phyloP scores from a whole-genome alignment of 306 rosid species.

The Begonia masoniana region DNA sequence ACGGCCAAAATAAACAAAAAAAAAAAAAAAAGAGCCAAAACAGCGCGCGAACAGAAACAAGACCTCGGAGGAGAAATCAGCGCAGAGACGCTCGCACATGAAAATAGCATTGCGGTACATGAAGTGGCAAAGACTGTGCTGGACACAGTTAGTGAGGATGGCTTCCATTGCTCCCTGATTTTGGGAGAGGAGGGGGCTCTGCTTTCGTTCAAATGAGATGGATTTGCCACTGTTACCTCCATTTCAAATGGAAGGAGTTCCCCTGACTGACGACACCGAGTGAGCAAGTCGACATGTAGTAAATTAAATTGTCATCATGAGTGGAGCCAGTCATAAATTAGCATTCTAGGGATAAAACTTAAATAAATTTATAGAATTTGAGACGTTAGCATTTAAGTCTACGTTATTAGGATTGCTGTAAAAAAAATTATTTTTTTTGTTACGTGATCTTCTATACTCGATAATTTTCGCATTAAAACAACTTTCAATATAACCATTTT shows the following conservation, averaged over 20 bases:
- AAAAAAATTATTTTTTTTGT: too few relatives aligned
- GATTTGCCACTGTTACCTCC: slow-evolving; percentile 36
- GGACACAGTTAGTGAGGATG: slow-evolving; percentile 53
- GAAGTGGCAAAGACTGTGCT: slow-evolving; percentile 76
- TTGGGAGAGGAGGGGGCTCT: slow-evolving; percentile 7
- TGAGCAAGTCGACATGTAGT: too few relatives aligned
- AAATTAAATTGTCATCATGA: too few relatives aligned
- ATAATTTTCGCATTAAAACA: too few relatives aligned
- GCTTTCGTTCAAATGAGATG: slow-evolving; percentile 25
- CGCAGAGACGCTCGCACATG: slow-evolving; percentile 85
- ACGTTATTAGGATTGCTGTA: too few relatives aligned
- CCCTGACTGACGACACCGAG: too few relatives aligned
- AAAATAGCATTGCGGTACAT: slow-evolving; percentile 77
- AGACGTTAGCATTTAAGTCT: too few relatives aligned
- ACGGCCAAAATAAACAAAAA: slow-evolving; percentile 1
- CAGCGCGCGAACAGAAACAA: slow-evolving; percentile 2
- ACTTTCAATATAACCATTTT: too few relatives aligned
- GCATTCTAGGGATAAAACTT: too few relatives aligned
- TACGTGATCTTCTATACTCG: too few relatives aligned
- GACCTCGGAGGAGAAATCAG: slow-evolving; percentile 75
- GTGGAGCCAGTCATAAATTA: too few relatives aligned
- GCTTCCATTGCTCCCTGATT: slow-evolving; percentile 53
- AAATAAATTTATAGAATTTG: too few relatives aligned
- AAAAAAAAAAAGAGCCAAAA: neutral
- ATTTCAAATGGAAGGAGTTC: slow-evolving; percentile 15